phyloP scores from a whole-genome alignment of 768 basidiomycete species.

The Cantharellus anzutake region DNA sequence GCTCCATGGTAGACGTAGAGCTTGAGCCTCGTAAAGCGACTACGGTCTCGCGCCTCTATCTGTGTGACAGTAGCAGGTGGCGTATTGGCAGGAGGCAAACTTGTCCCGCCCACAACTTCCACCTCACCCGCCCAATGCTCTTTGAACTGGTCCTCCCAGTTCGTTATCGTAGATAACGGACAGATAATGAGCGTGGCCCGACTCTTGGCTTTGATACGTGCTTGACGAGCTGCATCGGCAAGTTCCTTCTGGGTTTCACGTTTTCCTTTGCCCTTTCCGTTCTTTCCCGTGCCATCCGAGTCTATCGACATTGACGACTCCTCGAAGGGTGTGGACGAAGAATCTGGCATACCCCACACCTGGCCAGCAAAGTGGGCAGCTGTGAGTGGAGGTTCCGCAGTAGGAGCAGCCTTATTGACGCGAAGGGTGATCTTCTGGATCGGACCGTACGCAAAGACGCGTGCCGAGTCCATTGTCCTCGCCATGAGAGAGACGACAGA shows the following conservation, averaged over 20 bases:
- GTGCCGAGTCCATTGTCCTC: constrained; percentile 56
- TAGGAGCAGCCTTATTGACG: constrained; percentile 15
- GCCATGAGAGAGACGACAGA: constrained; percentile 89
- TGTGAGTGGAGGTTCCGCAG: constrained; percentile 21
- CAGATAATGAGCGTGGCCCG: constrained; percentile 93
- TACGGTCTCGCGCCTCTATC: constrained; percentile 3
- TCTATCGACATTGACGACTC: constrained; percentile 8
- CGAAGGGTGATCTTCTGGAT: constrained; percentile 18
- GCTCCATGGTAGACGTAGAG: constrained; percentile 96
- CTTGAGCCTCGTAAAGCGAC: constrained; percentile 25
- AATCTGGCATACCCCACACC: constrained; percentile 72
- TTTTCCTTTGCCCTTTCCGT: constrained; percentile 45
- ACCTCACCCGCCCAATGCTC: constrained; percentile 94
- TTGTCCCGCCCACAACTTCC: constrained; percentile 59
- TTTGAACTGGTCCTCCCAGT: constrained; percentile 97
- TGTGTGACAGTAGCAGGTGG: background rate
- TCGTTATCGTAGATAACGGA: constrained; percentile 87
- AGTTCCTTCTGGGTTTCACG: constrained; percentile 29
- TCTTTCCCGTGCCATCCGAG: constrained; percentile 23
- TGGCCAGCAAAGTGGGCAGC: constrained; percentile 50
- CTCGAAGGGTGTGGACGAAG: constrained; percentile 6
- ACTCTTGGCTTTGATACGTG: constrained; percentile 63
- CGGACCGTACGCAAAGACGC: constrained; percentile 39
- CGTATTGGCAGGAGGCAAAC: constrained; percentile 11
- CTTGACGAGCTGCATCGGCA: constrained; percentile 41